phyloP scores from a whole-genome alignment of 176 grass and related monocot genomes.

The Phoenix dactylifera region DNA sequence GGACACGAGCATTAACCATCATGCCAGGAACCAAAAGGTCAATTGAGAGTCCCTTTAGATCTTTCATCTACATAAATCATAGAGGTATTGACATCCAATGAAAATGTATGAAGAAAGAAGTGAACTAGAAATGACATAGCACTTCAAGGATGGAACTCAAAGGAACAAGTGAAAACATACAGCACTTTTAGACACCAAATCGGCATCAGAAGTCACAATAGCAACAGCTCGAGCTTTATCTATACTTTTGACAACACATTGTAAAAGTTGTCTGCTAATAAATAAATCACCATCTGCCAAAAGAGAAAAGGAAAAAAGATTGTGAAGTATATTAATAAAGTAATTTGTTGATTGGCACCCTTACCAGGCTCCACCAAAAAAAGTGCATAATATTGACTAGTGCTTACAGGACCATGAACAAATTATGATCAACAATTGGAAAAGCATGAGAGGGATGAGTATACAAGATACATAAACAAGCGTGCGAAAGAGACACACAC shows the following conservation, averaged over 20 bases:
- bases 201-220: constrained; percentile 62
- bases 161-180: constrained; percentile 33
- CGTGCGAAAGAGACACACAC: too few relatives aligned
- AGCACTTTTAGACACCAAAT: constrained; percentile 61
- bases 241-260: constrained; percentile 63
- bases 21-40: constrained; percentile 95
- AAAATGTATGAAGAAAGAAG: too few relatives aligned
- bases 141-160: constrained; percentile 4
- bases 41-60: constrained; percentile 88
- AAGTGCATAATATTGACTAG: too few relatives aligned
- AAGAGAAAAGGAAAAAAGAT: constrained; percentile 11
- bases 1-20: constrained; percentile 83
- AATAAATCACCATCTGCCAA: constrained; percentile 45
- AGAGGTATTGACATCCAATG: too few relatives aligned
- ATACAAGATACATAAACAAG: too few relatives aligned
- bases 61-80: constrained; percentile 48
- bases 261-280: constrained; percentile 45
- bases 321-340: neutral
- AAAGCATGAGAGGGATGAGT: too few relatives aligned
- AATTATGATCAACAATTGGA: too few relatives aligned
- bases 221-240: constrained; percentile 72
- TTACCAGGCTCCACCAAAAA: too few relatives aligned
- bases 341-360: too few relatives aligned
- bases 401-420: too few relatives aligned
- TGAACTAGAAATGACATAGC: neutral